Conservation (phyloP, 129 eudicot genomes). For the Escallonia rubra region DNA sequence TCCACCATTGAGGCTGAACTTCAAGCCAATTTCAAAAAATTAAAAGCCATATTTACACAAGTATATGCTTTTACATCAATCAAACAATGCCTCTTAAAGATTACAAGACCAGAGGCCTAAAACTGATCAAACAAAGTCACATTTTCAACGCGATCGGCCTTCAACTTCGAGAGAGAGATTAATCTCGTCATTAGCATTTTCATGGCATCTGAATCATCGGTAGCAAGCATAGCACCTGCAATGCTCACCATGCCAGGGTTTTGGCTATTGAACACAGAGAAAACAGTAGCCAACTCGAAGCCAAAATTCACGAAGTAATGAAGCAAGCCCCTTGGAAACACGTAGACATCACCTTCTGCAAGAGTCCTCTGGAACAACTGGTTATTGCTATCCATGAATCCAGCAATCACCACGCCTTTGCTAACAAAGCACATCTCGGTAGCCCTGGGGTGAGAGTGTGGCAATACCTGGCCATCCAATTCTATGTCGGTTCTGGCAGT, state of each 20-base stretch:
- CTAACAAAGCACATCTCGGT: constrained; percentile 58
- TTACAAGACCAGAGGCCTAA: background rate
- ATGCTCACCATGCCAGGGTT: constrained; percentile 68
- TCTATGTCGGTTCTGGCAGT: constrained; percentile 64
- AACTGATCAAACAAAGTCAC: constrained; percentile 12
- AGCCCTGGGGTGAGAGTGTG: constrained; percentile 84
- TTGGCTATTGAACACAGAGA: constrained; percentile 67
- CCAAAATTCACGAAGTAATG: constrained; percentile 70
- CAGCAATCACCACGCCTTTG: constrained; percentile 61
- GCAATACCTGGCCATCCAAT: constrained; percentile 62
- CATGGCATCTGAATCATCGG: constrained; percentile 19
- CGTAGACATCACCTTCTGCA: constrained; percentile 65
- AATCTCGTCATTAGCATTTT: constrained; percentile 30
- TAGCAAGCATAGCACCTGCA: constrained; percentile 45
- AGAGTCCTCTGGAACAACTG: constrained; percentile 51
- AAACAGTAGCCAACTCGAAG: constrained; percentile 49
- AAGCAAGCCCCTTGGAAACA: constrained; percentile 72
- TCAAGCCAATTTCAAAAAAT: background rate
- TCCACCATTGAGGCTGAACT: too few relatives aligned
- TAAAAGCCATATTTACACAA: background rate
- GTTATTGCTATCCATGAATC: constrained; percentile 57
- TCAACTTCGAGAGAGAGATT: constrained; percentile 25
- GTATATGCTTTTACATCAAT: background rate
- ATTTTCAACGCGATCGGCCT: constrained; percentile 15
- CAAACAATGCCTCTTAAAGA: background rate